These are phyloP conservation scores for Microsporum canis DNA, from an alignment of 2,329 filamentous ascomycete species.

Conservation along the genomic window DNA sequence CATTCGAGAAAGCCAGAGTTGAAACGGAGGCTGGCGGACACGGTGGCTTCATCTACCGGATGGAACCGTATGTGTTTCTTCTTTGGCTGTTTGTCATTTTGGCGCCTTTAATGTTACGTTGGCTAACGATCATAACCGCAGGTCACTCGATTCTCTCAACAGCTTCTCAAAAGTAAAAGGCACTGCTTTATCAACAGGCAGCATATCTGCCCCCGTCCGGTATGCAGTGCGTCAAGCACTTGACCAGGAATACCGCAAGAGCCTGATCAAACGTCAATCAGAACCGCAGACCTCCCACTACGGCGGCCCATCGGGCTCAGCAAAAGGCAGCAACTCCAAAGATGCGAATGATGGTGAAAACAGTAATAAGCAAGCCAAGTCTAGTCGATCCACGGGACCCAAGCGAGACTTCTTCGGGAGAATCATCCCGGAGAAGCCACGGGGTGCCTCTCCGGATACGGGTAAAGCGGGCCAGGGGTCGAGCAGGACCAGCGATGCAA, in stretches of 20 bases:
- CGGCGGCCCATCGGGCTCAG: conserved; percentile 28
- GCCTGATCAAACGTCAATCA: conserved; percentile 55
- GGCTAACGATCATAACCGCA: conserved; percentile 18
- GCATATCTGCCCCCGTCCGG: conserved; percentile 61
- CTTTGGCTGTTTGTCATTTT: neutral
- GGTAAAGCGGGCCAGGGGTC: conserved; percentile 17
- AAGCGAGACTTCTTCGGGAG: conserved; percentile 83
- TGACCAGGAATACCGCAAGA: conserved; percentile 75
- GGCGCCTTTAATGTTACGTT: neutral
- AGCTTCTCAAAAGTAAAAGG: conserved; percentile 44
- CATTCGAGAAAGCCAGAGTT: conserved; percentile 68
- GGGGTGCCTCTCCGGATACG: neutral
- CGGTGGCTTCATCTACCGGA: conserved; percentile 72
- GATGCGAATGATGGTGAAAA: conserved; percentile 13
- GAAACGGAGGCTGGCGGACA: conserved; percentile 53
- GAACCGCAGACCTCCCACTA: conserved; percentile 55
- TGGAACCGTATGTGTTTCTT: conserved; percentile 69
- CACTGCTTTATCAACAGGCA: conserved; percentile 36
- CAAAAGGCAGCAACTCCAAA: conserved; percentile 18
- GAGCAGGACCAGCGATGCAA: neutral
- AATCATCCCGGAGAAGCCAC: conserved; percentile 38
- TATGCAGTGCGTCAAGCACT: conserved; percentile 89
- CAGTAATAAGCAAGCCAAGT: conserved; percentile 23
- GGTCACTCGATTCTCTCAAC: conserved; percentile 63
- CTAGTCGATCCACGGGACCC: conserved; percentile 29